A percentile compares a stretch with the other conserved stretches of the same genome.
phyloP scores from a whole-genome alignment of 805 yeast species.

The Candida montana region DNA sequence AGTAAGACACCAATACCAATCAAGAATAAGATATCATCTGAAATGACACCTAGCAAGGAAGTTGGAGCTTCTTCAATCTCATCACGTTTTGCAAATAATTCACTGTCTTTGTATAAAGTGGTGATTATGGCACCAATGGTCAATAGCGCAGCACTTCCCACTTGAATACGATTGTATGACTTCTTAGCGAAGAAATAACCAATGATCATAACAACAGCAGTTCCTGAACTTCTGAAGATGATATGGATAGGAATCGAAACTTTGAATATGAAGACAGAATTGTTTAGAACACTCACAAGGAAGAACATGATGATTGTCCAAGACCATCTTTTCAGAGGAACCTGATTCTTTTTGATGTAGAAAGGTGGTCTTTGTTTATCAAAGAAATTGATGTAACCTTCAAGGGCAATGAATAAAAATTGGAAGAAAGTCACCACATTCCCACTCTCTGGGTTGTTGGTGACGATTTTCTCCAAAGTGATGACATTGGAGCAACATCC shows the following conservation, averaged over 20 bases:
- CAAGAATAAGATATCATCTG: slow-evolving; percentile 17
- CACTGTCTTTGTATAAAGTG: slow-evolving; percentile 28
- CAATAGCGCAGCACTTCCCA: slow-evolving; percentile 43
- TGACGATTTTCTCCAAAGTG: slow-evolving; percentile 51
- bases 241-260: slow-evolving; percentile 64
- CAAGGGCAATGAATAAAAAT: slow-evolving; percentile 46
- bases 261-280: slow-evolving; percentile 48
- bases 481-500: slow-evolving; percentile 70
- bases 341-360: slow-evolving; percentile 29
- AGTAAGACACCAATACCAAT: slow-evolving; percentile 34
- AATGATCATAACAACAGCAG: slow-evolving; percentile 52
- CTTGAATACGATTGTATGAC: slow-evolving; percentile 39
- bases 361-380: slow-evolving; percentile 26
- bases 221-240: slow-evolving; percentile 56
- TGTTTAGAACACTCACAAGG: slow-evolving; percentile 45
- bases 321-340: slow-evolving; percentile 40
- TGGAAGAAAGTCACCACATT: slow-evolving; percentile 52
- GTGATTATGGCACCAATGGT: slow-evolving; percentile 50
- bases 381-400: slow-evolving; percentile 33
- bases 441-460: slow-evolving; percentile 34
- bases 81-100: slow-evolving; percentile 19
- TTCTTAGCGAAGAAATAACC: slow-evolving; percentile 44
- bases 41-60: slow-evolving; percentile 3
- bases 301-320: slow-evolving; percentile 46
- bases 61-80: slow-evolving; percentile 2